Percentiles rank a stretch among this genome's conserved stretches.
Conservation (phyloP, 371 early-diverging fungal genomes). For the Mucor lusitanicus region DNA sequence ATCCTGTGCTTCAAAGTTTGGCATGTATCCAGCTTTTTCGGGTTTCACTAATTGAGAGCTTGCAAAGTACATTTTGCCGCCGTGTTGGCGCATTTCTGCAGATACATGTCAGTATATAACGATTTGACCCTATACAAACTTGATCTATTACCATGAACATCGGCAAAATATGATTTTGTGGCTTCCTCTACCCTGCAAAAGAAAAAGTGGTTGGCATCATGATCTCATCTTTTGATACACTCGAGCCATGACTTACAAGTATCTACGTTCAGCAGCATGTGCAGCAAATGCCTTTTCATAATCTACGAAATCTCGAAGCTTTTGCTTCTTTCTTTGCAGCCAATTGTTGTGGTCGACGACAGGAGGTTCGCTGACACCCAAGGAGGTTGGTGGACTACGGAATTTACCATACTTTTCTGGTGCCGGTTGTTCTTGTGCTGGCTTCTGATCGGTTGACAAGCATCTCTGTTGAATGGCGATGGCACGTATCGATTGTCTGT, state of each 20-base stretch:
- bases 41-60: constrained; percentile 47
- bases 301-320: constrained; percentile 45
- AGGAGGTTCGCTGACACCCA: constrained; percentile 46
- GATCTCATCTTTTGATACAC: background rate
- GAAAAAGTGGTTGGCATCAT: background rate
- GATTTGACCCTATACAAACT: background rate
- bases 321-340: constrained; percentile 45
- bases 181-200: constrained; percentile 55
- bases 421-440: constrained; percentile 5
- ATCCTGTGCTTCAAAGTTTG: constrained; percentile 66
- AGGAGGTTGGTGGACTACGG: constrained; percentile 33
- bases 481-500: background rate
- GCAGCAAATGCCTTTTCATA: constrained; percentile 55
- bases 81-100: constrained; percentile 61
- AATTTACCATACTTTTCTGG: constrained; percentile 22
- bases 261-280: constrained; percentile 56
- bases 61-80: constrained; percentile 73
- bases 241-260: constrained; percentile 50
- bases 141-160: constrained; percentile 55
- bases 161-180: constrained; percentile 68
- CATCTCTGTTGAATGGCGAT: constrained; percentile 1
- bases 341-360: constrained; percentile 37
- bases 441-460: constrained; percentile 3
- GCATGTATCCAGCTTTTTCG: constrained; percentile 69
- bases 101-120: background rate